Percentiles rank a stretch among this genome's conserved stretches.
Conservation (phyloP, 2,329 filamentous ascomycete genomes). For the Penicillium verrucosum region DNA sequence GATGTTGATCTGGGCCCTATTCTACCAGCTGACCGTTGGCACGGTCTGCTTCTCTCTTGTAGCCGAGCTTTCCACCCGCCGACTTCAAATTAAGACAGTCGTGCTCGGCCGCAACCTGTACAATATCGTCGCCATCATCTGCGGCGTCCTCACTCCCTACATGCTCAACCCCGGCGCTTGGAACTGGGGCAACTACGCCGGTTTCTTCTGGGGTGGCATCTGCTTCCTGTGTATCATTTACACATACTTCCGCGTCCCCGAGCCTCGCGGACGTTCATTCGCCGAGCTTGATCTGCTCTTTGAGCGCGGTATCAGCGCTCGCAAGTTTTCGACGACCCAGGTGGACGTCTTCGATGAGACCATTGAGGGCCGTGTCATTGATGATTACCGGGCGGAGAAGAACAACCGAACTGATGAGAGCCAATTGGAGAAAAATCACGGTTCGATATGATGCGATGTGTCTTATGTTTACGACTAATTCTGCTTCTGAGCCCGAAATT, state of each 20-base stretch:
- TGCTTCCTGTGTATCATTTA: slow-evolving; percentile 80
- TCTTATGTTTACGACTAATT: slow-evolving; percentile 20
- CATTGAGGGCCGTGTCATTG: slow-evolving; percentile 27
- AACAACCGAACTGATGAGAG: slow-evolving; percentile 52
- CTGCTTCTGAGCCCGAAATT: not conserved
- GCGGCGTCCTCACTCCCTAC: slow-evolving; percentile 78
- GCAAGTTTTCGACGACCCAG: slow-evolving; percentile 64
- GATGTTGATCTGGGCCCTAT: slow-evolving; percentile 77
- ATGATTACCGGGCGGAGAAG: slow-evolving; percentile 40
- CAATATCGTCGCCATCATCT: slow-evolving; percentile 79
- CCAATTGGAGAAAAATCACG: slow-evolving; percentile 51
- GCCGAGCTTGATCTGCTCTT: slow-evolving; percentile 85
- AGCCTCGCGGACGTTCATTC: slow-evolving; percentile 75
- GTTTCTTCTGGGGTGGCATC: slow-evolving; percentile 83
- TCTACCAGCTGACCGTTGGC: slow-evolving; percentile 83
- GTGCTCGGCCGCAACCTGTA: slow-evolving; percentile 78
- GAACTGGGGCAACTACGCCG: slow-evolving; percentile 83
- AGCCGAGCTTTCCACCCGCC: slow-evolving; percentile 74
- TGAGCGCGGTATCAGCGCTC: slow-evolving; percentile 66
- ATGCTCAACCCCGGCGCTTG: slow-evolving; percentile 87
- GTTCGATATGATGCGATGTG: slow-evolving; percentile 16
- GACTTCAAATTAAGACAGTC: slow-evolving; percentile 87
- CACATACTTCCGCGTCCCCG: slow-evolving; percentile 75
- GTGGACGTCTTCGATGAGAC: slow-evolving; percentile 55
- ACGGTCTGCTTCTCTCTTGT: slow-evolving; percentile 89